A percentile compares a stretch with the other conserved stretches of the same genome.
phyloP scores from a whole-genome alignment of 192 early-diverging fungal genomes.

The Rhizophlyctis rosea region DNA sequence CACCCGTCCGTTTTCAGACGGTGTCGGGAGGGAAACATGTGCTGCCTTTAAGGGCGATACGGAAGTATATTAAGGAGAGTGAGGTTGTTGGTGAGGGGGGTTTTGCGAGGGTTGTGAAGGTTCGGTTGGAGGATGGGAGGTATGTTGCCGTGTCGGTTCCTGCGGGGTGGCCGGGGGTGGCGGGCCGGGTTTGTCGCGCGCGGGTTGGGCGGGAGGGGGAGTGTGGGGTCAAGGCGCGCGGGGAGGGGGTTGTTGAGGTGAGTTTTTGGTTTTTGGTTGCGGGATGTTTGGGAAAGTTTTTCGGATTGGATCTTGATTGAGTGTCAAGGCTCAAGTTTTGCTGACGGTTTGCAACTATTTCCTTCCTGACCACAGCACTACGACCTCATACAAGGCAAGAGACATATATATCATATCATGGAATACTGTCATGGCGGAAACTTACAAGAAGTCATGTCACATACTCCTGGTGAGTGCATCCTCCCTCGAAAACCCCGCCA shows the following conservation, averaged over 20 bases:
- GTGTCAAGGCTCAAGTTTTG: too few relatives aligned
- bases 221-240: constrained; percentile 13
- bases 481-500: too few relatives aligned
- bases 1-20: not conserved
- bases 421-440: constrained; percentile 14
- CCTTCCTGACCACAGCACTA: constrained; percentile 4
- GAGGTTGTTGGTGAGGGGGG: constrained; percentile 23
- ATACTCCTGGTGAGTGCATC: too few relatives aligned
- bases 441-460: constrained; percentile 18
- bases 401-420: constrained; percentile 12
- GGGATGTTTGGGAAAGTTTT: too few relatives aligned
- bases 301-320: too few relatives aligned
- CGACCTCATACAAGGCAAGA: constrained; percentile 12
- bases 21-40: too few relatives aligned
- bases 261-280: too few relatives aligned
- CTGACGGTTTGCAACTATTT: not conserved
- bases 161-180: too few relatives aligned
- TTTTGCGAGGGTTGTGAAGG: constrained; percentile 18
- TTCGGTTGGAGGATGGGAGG: not conserved
- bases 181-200: too few relatives aligned
- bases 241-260: too few relatives aligned
- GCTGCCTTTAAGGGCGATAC: too few relatives aligned
- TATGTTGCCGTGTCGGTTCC: constrained; percentile 17
- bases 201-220: not conserved
- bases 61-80: constrained; percentile 3